These are phyloP conservation scores for Calonectria pteridis DNA, from an alignment of 2,329 filamentous ascomycete species.

Conservation along the genomic window DNA sequence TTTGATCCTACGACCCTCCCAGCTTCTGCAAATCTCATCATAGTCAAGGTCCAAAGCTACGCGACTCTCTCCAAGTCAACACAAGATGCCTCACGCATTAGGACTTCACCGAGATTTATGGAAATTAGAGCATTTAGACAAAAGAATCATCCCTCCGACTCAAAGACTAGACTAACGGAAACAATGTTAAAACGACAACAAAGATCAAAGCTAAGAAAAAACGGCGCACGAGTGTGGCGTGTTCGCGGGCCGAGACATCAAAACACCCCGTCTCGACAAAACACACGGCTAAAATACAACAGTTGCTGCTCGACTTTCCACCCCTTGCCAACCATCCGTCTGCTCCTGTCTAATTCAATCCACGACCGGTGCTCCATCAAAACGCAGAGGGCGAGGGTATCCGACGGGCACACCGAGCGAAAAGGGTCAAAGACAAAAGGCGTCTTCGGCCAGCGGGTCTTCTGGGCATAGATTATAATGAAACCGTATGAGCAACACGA, in stretches of 20 bases:
- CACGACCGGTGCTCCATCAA: conserved; percentile 49
- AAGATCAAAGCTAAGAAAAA: conserved; percentile 57
- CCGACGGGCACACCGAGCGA: conserved; percentile 42
- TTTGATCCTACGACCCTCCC: background rate
- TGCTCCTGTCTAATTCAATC: conserved; percentile 51
- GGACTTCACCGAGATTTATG: background rate
- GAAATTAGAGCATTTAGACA: conserved; percentile 1
- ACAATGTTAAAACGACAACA: conserved; percentile 46
- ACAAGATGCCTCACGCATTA: background rate
- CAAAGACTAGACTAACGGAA: conserved; percentile 42
- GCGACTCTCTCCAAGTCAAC: background rate
- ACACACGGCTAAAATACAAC: conserved; percentile 56
- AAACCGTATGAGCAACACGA: conserved; percentile 44
- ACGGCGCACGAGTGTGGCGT: conserved; percentile 49
- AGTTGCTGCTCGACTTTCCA: conserved; percentile 48
- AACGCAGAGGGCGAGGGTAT: conserved; percentile 45
- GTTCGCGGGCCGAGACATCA: conserved; percentile 48
- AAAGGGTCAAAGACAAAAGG: conserved; percentile 40
- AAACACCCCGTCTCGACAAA: conserved; percentile 48
- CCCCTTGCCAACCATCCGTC: conserved; percentile 46
- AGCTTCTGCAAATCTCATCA: background rate
- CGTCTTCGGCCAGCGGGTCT: conserved; percentile 30
- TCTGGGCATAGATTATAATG: conserved; percentile 46
- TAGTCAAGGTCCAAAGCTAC: background rate
- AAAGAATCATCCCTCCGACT: conserved; percentile 28